Base-by-base conservation (phyloP, 1,284 basidiomycete genomes). In the Apiotrichum gamsii region DNA sequence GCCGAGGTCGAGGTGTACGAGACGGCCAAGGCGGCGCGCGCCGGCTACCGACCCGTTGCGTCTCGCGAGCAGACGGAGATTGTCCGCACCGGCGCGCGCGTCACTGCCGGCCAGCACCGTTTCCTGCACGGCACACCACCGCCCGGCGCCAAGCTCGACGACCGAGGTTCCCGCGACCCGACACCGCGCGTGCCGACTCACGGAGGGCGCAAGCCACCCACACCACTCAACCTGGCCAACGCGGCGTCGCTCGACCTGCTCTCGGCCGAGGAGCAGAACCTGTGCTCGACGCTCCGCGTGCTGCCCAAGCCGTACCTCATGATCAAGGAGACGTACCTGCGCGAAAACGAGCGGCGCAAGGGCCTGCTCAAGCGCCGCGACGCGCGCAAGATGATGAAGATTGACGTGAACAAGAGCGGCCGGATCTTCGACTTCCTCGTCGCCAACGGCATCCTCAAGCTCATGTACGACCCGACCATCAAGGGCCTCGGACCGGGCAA, bases 1-100 rank as follows among this genome's bases (percentile, higher is more conserved):
- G 82, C 83, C n/a, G 91, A 95, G 59, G 87, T 90, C 36, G 88
- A 93, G 39, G 85, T 84, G 61, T 95, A 88, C 62, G 86, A 91
- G 35, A 70, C 75, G 28, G 88, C 90, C 60, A 75, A 82, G 39
- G 74, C 78, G 16, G 84, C 85, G 56, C 51, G 63, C 49, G 60
- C 61, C 18, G 67, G 65, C 20, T 70, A 65, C 47, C 58, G 64
- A 24, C 61, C 64, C 1, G 43, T 65, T 3, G 45, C 53, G 13
- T 55, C 60, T n/a, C 60, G 63, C n/a, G 61, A 66, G 43, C 59
- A 57, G 35, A 52, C 51, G 34, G 64, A 64, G 15, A 51, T 64
- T 21, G 50, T 65, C n/a, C 54, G 60, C 19, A 60, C 64, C 1
- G 65, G 66, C 5, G 65, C 63, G 3, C 57, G 70, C 18, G 51